These are phyloP conservation scores for Picochlorum costavermella DNA, from an alignment of 139 green algal species.

Conservation along the genomic window DNA sequence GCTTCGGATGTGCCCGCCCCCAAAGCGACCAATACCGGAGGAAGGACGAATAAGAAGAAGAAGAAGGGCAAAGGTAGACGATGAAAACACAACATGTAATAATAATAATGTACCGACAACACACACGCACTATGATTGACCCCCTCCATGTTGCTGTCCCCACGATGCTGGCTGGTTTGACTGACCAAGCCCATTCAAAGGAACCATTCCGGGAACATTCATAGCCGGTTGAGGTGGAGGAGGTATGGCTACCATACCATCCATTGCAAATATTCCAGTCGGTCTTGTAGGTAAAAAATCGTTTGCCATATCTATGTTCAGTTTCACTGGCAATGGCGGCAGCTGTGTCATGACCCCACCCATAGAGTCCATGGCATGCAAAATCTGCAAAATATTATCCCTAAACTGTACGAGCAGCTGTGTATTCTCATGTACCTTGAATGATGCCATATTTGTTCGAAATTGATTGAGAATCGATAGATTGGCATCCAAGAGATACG, in stretches of 20 bases:
- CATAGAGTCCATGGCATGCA: conserved; percentile 61
- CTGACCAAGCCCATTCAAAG: conserved; percentile 8
- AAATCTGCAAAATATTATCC: conserved; percentile 73
- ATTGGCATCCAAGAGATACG: conserved; percentile 48
- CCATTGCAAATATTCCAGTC: conserved; percentile 2
- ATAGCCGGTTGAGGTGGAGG: conserved; percentile 23
- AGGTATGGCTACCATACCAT: conserved; percentile 11
- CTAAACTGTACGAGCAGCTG: conserved; percentile 66
- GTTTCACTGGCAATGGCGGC: conserved; percentile 65
- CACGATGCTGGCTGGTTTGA: background rate
- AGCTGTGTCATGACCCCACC: conserved; percentile 69
- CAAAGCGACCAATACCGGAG: background rate
- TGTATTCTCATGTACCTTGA: conserved; percentile 72
- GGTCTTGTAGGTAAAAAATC: conserved; percentile 40
- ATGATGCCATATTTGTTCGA: conserved; percentile 37
- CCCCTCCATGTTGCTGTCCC: background rate
- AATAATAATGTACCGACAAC: conserved; percentile 1
- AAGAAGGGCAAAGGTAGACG: conserved; percentile 15
- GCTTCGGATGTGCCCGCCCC: background rate
- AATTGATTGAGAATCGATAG: conserved; percentile 53
- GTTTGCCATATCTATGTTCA: conserved; percentile 61
- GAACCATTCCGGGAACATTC: conserved; percentile 32
- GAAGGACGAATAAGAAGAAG: conserved; percentile 5
- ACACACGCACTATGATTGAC: background rate
- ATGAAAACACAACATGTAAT: conserved; percentile 10